Conservation (phyloP, 164 flowering plant genomes). For the Nelumbo lutea region DNA sequence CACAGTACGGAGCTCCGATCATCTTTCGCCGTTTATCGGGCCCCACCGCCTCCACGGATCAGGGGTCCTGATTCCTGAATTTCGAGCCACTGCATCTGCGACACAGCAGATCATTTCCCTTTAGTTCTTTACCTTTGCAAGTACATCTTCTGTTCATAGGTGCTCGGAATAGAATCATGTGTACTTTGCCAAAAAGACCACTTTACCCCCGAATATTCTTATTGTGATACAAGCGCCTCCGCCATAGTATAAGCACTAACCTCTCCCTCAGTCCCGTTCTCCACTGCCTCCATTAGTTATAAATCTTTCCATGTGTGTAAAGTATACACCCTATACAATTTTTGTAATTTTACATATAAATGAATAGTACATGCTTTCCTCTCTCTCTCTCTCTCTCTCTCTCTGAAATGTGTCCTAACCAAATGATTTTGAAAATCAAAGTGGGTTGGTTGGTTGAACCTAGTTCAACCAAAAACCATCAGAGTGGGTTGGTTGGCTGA, state of each 20-base stretch:
- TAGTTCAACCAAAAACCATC: too few relatives aligned
- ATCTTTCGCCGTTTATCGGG: slow-evolving; percentile 34
- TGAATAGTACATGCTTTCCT: slow-evolving; percentile 12
- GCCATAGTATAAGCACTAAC: too few relatives aligned
- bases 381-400: background rate
- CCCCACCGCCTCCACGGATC: slow-evolving; percentile 11
- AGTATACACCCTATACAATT: slow-evolving; percentile 28
- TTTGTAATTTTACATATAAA: slow-evolving; percentile 19
- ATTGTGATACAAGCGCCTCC: too few relatives aligned
- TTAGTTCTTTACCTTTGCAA: background rate
- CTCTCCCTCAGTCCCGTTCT: too few relatives aligned
- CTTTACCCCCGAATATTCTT: too few relatives aligned
- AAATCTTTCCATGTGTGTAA: slow-evolving; percentile 14
- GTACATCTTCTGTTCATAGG: background rate
- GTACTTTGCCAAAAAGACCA: too few relatives aligned
- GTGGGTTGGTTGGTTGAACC: too few relatives aligned
- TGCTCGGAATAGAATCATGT: too few relatives aligned
- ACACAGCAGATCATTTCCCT: too few relatives aligned
- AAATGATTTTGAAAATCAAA: too few relatives aligned
- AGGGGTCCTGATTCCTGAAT: slow-evolving; percentile 11
- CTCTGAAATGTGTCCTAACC: background rate
- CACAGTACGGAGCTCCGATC: slow-evolving; percentile 88
- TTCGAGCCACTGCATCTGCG: background rate
- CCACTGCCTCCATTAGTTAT: too few relatives aligned
- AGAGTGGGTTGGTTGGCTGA: too few relatives aligned